Base-by-base conservation (phyloP, 1,139 yeast species). In the Taiozyma sp. region DNA sequence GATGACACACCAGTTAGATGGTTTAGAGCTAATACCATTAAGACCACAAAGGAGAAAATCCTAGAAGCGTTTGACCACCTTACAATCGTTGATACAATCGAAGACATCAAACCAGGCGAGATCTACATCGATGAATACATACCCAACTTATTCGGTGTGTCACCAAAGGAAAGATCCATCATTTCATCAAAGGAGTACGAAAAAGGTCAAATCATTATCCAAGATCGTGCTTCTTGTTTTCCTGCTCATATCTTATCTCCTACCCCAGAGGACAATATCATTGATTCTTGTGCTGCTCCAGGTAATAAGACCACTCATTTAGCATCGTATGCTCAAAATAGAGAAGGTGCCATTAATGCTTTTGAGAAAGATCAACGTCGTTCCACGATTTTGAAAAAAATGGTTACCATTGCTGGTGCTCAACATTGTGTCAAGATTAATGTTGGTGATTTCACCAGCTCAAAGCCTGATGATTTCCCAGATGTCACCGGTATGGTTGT, bases 211-310 rank as follows among this genome's bases (percentile, higher is more conserved):
- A 72, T 93, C 22, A 90, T 95, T 51, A 88, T 93, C 53, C 99
- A 93, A 68, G 99, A 93, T 64, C 74, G 99, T 47, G 97, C 98
- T 0, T 90, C 97, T 3, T 93, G 99, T 66, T 89, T 93, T 63
- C 99, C 99, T 0, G 97, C 96, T 0, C 83, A 82, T 53, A 90
- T 95, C 28, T 69, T 93, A 48, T 74, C 79, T 55, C 85, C 90
- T 0, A 55, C 63, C 0, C 73, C 78, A 14, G 76, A 77, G 5
- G 80, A 76, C 51, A 69, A 75, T 46, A 80, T 90, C 8, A 87
- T 93, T 43, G 99, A 93, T 69, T 88, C 97, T 0, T 91, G 98
- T 69, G 90, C 99, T 2, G 99, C 99, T 0, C 99, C 99, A 2
- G 99, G 99, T 7, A 93, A 93, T 68, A 95, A 93, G 66, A 93